Evolutionary conservation across 441 rosid species (phyloP).

Genomic region (Eutrema salsugineum): DNA sequence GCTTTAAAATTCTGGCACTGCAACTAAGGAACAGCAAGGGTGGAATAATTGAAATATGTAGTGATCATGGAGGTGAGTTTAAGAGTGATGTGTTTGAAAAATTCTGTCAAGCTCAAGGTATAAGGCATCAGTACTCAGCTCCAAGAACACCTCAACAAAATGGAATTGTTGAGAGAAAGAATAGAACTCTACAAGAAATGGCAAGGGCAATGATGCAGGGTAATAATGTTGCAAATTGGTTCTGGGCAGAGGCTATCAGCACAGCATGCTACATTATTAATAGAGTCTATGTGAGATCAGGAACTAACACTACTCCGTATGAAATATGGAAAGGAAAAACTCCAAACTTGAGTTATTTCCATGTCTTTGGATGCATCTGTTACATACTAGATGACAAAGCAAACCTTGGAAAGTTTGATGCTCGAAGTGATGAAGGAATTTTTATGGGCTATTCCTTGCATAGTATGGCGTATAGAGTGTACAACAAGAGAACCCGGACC

Average conservation of each 20-base stretch:
- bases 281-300: background rate
- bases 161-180: background rate
- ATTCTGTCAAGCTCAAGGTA: background rate
- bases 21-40: background rate
- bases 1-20: background rate
- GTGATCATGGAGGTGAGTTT: background rate
- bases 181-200: background rate
- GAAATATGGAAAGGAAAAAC: background rate
- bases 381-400: too few relatives aligned
- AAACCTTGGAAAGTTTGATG: background rate
- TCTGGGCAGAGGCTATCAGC: background rate
- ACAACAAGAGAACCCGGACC: background rate
- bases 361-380: background rate
- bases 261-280: background rate
- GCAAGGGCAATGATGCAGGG: too few relatives aligned
- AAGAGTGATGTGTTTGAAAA: background rate
- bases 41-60: background rate
- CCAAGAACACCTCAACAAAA: background rate
- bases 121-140: background rate
- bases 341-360: background rate
- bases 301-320: background rate
- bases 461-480: too few relatives aligned
- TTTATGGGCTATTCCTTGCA: background rate
- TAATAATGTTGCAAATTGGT: background rate
- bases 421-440: background rate